phyloP scores from a whole-genome alignment of 2,329 filamentous ascomycete genomes.

The Ceratocystis variospora region DNA sequence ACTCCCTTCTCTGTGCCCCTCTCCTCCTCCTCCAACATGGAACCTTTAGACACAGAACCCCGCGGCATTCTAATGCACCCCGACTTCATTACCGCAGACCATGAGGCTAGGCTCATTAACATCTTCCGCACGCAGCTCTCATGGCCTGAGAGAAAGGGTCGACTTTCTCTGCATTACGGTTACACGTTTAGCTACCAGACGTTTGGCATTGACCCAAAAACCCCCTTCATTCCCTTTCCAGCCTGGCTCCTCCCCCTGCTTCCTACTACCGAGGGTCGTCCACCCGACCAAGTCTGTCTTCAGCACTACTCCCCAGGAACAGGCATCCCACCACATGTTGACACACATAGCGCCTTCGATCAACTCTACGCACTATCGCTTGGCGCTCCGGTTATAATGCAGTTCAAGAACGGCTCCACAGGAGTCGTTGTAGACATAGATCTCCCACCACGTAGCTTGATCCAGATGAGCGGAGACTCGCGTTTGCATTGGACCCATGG shows the following conservation, averaged over 20 bases:
- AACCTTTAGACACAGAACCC: constrained; percentile 23
- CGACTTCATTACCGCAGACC: constrained; percentile 34
- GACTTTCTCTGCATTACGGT: constrained; percentile 41
- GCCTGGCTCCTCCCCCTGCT: constrained; percentile 38
- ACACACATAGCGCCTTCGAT: constrained; percentile 38
- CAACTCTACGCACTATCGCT: constrained; percentile 35
- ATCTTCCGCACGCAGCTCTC: constrained; percentile 33
- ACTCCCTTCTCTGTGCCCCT: background rate
- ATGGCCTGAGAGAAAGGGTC: constrained; percentile 32
- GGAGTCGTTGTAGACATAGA: constrained; percentile 31
- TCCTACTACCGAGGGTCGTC: constrained; percentile 30
- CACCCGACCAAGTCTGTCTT: constrained; percentile 44
- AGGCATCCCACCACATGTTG: constrained; percentile 48
- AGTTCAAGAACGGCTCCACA: constrained; percentile 27
- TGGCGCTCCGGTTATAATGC: constrained; percentile 32
- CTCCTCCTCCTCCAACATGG: constrained; percentile 21
- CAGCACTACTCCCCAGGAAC: constrained; percentile 47
- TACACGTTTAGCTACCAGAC: constrained; percentile 47
- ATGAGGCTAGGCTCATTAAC: constrained; percentile 33
- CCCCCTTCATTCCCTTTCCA: constrained; percentile 38
- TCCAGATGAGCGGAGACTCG: constrained; percentile 37
- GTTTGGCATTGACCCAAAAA: constrained; percentile 38
- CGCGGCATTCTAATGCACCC: constrained; percentile 32
- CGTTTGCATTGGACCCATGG: constrained; percentile 43
- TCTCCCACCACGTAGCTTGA: constrained; percentile 35